Evolutionary conservation across 2,329 filamentous ascomycete species (phyloP), one percentile per base, ranked within the genome.

Genomic region (Helminthosporium solani): DNA sequence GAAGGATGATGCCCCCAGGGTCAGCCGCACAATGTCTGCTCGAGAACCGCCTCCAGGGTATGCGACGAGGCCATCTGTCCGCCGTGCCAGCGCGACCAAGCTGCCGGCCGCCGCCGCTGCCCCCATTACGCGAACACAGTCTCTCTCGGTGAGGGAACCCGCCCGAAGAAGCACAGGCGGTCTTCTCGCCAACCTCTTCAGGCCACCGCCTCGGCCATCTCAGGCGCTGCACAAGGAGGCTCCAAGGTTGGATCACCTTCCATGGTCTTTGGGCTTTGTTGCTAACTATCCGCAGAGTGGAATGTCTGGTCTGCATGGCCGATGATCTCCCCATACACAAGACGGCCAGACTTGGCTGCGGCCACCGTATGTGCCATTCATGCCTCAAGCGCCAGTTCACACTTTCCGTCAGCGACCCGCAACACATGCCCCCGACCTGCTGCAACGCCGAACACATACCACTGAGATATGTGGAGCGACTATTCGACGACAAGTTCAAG

Each of bases 401-500:
- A 43, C 77, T 89, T 50, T 94, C 89, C 9, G 76, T 91, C 51
- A 84, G 78, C 33, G 88, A 95, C 64, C 84, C 87, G 1, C 80
- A 84, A 49, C 84, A 89, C 56, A 95, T 95, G 88, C 89, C 90
- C 15, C 90, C 90, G 0, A 81, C 78, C 63, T 96, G 90, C 70
- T 96, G 90, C 70, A 86, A 81, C 2, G 61, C 79, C 16, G 82
- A 89, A 11, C 80, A 82, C 56, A 95, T 95, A 47, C 83, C 86
- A 0, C 73, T 90, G 6, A 84, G 83, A 55, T 83, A 90, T 64
- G 90, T 92, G 21, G 87, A 92, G 11, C 78, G 78, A 19, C 74
- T 94, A 7, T 90, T 95, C 61, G 81, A 88, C 60, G 64, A 77
- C 46, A 76, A 79, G 42, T 92, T 94, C 75, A 92, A 94, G 72